Conservation (phyloP, 176 grass and related monocot genomes). For the Canna indica region DNA sequence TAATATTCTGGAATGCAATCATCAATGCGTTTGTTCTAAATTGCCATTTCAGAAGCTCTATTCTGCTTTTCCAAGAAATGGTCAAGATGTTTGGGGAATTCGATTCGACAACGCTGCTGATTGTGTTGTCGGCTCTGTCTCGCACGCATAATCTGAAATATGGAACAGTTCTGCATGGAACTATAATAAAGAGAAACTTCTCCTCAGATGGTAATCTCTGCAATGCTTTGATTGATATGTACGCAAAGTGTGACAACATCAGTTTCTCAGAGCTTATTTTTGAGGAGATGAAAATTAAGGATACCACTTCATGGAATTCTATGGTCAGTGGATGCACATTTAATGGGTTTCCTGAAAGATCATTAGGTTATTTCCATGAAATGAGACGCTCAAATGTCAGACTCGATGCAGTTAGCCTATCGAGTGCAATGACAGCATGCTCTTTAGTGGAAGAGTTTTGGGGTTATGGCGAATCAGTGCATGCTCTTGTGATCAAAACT, state of each 20-base stretch:
- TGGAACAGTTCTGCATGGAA: slow-evolving; percentile 39
- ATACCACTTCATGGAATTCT: slow-evolving; percentile 65
- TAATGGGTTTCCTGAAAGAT: slow-evolving; percentile 24
- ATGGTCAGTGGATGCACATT: slow-evolving; percentile 47
- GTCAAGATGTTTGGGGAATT: slow-evolving; percentile 14
- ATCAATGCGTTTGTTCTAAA: slow-evolving; percentile 23
- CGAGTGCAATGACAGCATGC: slow-evolving; percentile 36
- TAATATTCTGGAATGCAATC: slow-evolving; percentile 64
- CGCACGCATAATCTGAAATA: slow-evolving; percentile 12
- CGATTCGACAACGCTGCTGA: slow-evolving; percentile 40
- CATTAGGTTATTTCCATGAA: slow-evolving; percentile 50
- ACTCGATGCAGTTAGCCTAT: slow-evolving; percentile 51
- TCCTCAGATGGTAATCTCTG: slow-evolving; percentile 19
- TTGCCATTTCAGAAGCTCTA: slow-evolving; percentile 16
- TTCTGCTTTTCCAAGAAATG: slow-evolving; percentile 44
- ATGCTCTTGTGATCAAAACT: slow-evolving; percentile 38
- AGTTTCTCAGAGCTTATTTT: slow-evolving; percentile 40
- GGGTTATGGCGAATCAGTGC: slow-evolving; percentile 51
- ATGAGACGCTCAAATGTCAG: slow-evolving; percentile 26
- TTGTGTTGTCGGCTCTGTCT: slow-evolving; percentile 55
- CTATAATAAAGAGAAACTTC: slow-evolving; percentile 28
- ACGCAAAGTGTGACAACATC: slow-evolving; percentile 46
- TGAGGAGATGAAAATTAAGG: slow-evolving; percentile 34
- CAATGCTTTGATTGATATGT: slow-evolving; percentile 72
- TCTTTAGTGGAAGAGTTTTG: slow-evolving; percentile 19